Evolutionary conservation across 805 yeast species (phyloP), one percentile per base, ranked within the genome.

Genomic region (Cyberlindnera japonica): DNA sequence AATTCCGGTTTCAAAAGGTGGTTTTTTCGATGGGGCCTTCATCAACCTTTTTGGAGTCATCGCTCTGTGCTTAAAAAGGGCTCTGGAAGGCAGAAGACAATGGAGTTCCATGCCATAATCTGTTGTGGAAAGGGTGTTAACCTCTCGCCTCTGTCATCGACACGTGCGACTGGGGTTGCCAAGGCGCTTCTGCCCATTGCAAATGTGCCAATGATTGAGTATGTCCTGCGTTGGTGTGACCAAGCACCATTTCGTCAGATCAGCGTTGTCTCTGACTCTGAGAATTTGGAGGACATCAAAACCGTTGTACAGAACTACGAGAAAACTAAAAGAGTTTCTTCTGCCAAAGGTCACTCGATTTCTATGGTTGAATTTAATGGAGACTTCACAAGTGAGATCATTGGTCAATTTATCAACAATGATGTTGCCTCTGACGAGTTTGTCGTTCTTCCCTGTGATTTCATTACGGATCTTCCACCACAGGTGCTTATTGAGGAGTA

Each of bases 81-180:
- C 23, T 10, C 7, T 7, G 15, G n/a, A 17, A 18, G 15, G 16
- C 15, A 22, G 9, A 13, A 24, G 14, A 18, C 18, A 18, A 90
- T 91, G 97, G 96, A 89, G 64, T 83, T 89, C 59, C 96, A 90
- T 57, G 97, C 96, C 1, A 73, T 91, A 35, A 77, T 91, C 16
- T 76, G 88, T 42, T 90, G 98, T 65, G 98, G 98, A 3, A 78
- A 75, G 38, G 98, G 98, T 12, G 68, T 69, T 15, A 71, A 72
- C 34, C 68, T 93, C 50, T 59, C 76, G 13, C 98, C 98, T 0
- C 77, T 91, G 47, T 74, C 90, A 0, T 67, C 73, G 20, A 71
- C 69, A 26, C 67, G 81, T 36, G 72, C 77, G 13, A 69, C 83
- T 3, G 90, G 93, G 14, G 59, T 74, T 6, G 76, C 95, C 8